Percentiles rank a stretch among this genome's conserved stretches.
These are phyloP conservation scores for Lasiodiplodia hormozganensis DNA, from an alignment of 2,329 filamentous ascomycete species.

Conservation along the genomic window DNA sequence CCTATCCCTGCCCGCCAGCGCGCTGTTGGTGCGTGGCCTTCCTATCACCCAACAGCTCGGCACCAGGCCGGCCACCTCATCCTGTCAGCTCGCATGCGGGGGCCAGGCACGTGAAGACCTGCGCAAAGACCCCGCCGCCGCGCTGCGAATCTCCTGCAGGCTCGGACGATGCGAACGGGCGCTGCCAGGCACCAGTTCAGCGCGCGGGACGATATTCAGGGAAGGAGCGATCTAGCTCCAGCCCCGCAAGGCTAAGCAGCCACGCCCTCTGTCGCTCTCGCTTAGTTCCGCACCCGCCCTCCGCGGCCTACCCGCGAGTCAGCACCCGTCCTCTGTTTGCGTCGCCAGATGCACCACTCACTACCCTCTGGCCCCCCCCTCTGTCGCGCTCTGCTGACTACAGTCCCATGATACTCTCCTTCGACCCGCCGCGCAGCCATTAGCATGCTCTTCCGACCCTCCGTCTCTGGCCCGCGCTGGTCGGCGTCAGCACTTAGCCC, in stretches of 20 bases:
- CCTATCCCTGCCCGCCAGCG: conserved; percentile 4
- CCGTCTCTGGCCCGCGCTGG: background rate
- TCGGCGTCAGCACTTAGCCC: background rate
- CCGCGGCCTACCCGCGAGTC: background rate
- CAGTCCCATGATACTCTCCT: background rate
- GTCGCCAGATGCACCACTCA: background rate
- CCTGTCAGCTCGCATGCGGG: background rate
- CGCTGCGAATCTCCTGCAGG: background rate
- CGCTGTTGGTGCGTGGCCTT: background rate
- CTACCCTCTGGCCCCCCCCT: background rate
- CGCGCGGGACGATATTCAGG: conserved; percentile 2
- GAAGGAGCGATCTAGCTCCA: conserved; percentile 5
- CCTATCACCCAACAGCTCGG: background rate
- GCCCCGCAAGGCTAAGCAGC: background rate
- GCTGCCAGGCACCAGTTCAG: background rate
- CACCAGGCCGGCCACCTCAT: background rate
- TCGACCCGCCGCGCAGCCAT: background rate
- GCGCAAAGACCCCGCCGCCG: background rate
- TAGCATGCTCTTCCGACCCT: background rate
- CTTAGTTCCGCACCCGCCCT: background rate
- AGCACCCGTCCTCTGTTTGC: background rate
- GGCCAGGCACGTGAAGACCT: background rate
- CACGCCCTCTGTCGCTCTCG: background rate
- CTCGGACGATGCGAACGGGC: background rate
- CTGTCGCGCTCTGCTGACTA: background rate